Evolutionary conservation across 495 filamentous ascomycete genomes (phyloP).

Genomic region (Podospora didyma): DNA sequence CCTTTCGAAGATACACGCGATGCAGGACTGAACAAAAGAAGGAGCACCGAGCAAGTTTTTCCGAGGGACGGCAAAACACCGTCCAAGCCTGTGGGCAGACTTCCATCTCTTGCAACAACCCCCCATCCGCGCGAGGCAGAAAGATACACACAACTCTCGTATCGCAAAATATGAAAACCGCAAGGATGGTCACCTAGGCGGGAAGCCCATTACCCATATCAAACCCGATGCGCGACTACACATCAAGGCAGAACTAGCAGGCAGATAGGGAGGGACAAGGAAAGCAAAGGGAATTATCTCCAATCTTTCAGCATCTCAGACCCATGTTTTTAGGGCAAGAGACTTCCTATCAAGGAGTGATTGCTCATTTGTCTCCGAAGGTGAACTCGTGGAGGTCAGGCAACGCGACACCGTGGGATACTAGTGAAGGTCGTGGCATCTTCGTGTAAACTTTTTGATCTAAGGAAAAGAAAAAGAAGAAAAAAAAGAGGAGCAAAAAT

Average conservation of each 20-base stretch:
- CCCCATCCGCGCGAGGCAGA: no score
- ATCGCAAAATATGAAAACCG: no score
- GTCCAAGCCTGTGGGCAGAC: no score
- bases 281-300: slow-evolving; percentile 24
- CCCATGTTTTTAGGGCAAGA: slow-evolving; percentile 33
- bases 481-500: slow-evolving; percentile 1
- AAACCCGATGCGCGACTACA: no score
- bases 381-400: slow-evolving; percentile 40
- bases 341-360: slow-evolving; percentile 51
- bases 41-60: no score
- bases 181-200: no score
- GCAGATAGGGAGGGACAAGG: no score
- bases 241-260: no score
- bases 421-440: slow-evolving; percentile 50
- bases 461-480: slow-evolving; percentile 36
- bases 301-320: slow-evolving; percentile 46
- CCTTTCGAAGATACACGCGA: not conserved
- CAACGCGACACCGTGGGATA: slow-evolving; percentile 48
- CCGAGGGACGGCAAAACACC: no score
- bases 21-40: not conserved
- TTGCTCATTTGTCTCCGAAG: slow-evolving; percentile 40
- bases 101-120: no score
- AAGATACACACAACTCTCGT: no score
- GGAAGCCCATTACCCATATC: no score
- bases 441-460: slow-evolving; percentile 52